Conservation (phyloP, 208 protist species). For the Phytomonas sp. region DNA sequence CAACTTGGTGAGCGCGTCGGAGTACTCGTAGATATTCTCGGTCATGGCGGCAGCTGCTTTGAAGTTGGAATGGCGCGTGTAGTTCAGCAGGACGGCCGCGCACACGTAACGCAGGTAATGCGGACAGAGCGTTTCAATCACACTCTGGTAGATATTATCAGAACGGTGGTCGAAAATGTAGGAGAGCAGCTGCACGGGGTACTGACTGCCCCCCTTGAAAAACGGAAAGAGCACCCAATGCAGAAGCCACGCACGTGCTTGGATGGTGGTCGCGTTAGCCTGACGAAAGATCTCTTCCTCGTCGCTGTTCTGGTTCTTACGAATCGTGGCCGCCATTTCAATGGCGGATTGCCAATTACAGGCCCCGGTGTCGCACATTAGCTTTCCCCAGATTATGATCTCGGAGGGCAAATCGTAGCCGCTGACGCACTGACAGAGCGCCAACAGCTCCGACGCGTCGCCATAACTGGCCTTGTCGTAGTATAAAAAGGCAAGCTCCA, state of each 20-base stretch:
- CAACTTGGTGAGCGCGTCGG: conserved; percentile 78
- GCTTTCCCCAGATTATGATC: conserved; percentile 78
- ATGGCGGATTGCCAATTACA: conserved; percentile 81
- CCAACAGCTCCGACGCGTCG: conserved; percentile 73
- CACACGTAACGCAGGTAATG: conserved; percentile 88
- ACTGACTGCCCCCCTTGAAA: conserved; percentile 83
- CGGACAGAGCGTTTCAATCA: conserved; percentile 84
- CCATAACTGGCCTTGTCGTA: conserved; percentile 83
- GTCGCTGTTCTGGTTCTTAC: conserved; percentile 54
- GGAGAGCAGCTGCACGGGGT: conserved; percentile 67
- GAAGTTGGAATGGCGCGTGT: conserved; percentile 59
- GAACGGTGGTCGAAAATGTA: conserved; percentile 75
- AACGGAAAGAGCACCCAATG: conserved; percentile 91
- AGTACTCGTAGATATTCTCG: conserved; percentile 77
- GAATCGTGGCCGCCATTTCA: conserved; percentile 60
- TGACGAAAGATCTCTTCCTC: conserved; percentile 61
- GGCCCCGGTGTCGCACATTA: conserved; percentile 76
- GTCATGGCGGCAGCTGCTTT: conserved; percentile 53
- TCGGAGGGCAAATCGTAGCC: conserved; percentile 66
- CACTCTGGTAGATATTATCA: conserved; percentile 63
- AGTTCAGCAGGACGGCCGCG: conserved; percentile 79
- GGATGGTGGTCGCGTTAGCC: conserved; percentile 52
- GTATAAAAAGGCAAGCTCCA: conserved; percentile 74
- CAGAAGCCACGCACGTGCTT: conserved; percentile 77
- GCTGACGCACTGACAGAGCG: conserved; percentile 70